Evolutionary conservation across 1,284 basidiomycete species (phyloP).

Genomic region (Cutaneotrichosporon sp.): DNA sequence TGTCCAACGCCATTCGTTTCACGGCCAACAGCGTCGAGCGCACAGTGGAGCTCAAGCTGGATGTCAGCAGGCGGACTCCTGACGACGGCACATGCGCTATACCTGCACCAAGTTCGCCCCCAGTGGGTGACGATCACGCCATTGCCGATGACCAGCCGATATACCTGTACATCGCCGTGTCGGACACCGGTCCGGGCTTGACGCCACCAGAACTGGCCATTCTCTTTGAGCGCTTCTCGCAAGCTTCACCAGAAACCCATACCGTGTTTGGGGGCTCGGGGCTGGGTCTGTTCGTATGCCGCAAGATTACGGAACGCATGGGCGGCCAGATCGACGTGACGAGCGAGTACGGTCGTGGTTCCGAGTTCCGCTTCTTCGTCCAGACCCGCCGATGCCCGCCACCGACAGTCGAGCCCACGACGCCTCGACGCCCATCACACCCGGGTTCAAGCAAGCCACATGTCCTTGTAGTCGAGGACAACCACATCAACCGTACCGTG

Average conservation of each 20-base stretch:
- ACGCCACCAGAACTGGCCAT: slow-evolving; percentile 19
- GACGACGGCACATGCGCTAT: slow-evolving; percentile 14
- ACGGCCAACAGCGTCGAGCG: slow-evolving; percentile 12
- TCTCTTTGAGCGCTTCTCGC: slow-evolving; percentile 30
- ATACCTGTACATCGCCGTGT: slow-evolving; percentile 17
- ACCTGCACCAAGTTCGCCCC: slow-evolving; percentile 2
- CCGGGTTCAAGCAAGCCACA: slow-evolving; percentile 2
- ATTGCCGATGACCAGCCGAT: slow-evolving; percentile 7
- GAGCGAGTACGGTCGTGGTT: slow-evolving; percentile 23
- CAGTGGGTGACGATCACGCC: too few relatives aligned
- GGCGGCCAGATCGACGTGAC: slow-evolving; percentile 28
- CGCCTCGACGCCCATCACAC: not conserved
- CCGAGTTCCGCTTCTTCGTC: slow-evolving; percentile 48
- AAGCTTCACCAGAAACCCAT: slow-evolving; percentile 25
- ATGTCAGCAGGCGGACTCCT: slow-evolving; percentile 19
- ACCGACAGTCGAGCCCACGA: not conserved
- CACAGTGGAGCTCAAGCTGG: slow-evolving; percentile 14
- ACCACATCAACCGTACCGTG: slow-evolving; percentile 41
- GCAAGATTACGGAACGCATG: slow-evolving; percentile 27
- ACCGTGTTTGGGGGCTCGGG: slow-evolving; percentile 32
- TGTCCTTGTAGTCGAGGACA: slow-evolving; percentile 37
- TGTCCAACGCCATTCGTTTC: slow-evolving; percentile 28
- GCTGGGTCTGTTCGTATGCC: slow-evolving; percentile 31
- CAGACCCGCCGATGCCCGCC: not conserved
- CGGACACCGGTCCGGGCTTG: slow-evolving; percentile 32